Evolutionary conservation across 306 rosid species (phyloP).

Genomic region (Prosopis cineraria): DNA sequence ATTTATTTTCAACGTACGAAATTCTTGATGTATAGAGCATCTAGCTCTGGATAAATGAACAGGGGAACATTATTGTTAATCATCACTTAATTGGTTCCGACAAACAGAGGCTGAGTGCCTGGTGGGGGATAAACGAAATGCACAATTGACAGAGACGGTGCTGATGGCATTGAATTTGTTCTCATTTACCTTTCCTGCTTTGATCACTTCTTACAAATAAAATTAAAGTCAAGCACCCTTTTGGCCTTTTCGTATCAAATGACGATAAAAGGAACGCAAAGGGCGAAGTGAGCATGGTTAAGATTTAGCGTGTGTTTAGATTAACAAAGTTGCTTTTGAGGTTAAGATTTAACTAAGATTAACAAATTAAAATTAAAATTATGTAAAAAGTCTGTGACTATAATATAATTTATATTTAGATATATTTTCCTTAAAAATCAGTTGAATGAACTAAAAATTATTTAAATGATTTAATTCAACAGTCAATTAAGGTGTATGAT

Average conservation of each 20-base stretch:
- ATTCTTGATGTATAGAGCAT: too few species aligned
- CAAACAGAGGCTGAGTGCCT: background rate
- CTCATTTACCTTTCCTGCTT: background rate
- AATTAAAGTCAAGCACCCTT: background rate
- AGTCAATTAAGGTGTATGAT: too few species aligned
- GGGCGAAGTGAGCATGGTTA: background rate
- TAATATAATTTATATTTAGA: too few species aligned
- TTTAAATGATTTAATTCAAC: too few species aligned
- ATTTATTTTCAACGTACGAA: too few species aligned
- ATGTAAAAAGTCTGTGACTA: too few species aligned
- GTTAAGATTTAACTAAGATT: too few species aligned
- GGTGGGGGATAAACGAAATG: background rate
- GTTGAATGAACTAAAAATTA: too few species aligned
- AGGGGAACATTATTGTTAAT: too few species aligned
- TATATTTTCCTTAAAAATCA: too few species aligned
- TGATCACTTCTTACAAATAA: background rate
- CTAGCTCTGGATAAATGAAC: background rate
- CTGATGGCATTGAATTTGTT: background rate
- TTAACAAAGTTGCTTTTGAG: too few species aligned
- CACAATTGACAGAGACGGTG: background rate
- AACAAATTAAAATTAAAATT: too few species aligned
- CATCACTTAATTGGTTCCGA: background rate
- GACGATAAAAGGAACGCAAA: background rate
- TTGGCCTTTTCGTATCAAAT: background rate
- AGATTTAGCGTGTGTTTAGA: background rate